Conservation (phyloP, 1,284 basidiomycete genomes). For the Gastroboletus turbinatus region DNA sequence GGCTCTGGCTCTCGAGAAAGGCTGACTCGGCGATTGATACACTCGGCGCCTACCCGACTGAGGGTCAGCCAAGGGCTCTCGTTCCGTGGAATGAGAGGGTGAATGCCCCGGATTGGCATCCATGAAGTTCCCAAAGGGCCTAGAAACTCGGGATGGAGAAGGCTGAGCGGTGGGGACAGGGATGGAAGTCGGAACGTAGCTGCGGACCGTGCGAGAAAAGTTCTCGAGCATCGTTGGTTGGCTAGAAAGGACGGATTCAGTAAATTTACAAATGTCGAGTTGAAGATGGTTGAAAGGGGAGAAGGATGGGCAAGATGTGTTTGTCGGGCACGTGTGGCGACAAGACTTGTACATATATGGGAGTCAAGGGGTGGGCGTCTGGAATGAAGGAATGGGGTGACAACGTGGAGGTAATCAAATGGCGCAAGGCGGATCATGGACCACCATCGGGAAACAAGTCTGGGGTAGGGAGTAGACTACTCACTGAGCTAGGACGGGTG, state of each 20-base stretch:
- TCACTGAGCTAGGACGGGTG: slow-evolving; percentile 34
- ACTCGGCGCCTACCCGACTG: slow-evolving; percentile 9
- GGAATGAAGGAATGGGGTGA: slow-evolving; percentile 14
- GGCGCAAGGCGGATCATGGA: not conserved
- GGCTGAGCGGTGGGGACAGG: slow-evolving; percentile 48
- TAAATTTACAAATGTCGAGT: not conserved
- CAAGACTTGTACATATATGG: slow-evolving; percentile 17
- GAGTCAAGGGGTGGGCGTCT: not conserved
- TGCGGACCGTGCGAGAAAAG: slow-evolving; percentile 50
- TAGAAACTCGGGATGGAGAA: slow-evolving; percentile 49
- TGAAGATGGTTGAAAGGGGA: not conserved
- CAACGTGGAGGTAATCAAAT: slow-evolving; percentile 14
- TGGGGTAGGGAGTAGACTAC: not conserved
- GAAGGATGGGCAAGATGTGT: not conserved
- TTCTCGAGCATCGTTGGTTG: slow-evolving; percentile 49
- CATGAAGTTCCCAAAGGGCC: slow-evolving; percentile 48
- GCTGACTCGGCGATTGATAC: slow-evolving; percentile 7
- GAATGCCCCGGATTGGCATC: slow-evolving; percentile 19
- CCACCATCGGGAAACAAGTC: slow-evolving; percentile 1
- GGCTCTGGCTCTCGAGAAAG: slow-evolving; percentile 6
- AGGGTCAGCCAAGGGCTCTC: slow-evolving; percentile 2
- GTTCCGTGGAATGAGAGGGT: slow-evolving; percentile 15
- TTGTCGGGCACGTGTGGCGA: slow-evolving; percentile 20
- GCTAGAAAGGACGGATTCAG: slow-evolving; percentile 34
- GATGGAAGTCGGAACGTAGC: slow-evolving; percentile 53